Evolutionary conservation across 306 rosid species (phyloP).

Genomic region (Fragaria nilgerrensis): DNA sequence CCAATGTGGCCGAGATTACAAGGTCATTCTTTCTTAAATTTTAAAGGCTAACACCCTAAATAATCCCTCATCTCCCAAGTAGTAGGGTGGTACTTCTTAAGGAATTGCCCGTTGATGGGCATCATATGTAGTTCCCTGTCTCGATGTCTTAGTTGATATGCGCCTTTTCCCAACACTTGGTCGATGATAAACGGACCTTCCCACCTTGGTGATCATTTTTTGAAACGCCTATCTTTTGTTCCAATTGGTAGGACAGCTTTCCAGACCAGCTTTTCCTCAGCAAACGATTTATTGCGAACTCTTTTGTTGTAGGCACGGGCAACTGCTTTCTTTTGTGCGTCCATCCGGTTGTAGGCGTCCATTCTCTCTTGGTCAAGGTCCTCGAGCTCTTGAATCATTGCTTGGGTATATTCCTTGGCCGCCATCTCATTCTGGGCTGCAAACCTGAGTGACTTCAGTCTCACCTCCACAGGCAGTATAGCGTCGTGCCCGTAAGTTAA

Average conservation of each 20-base stretch:
- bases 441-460: neutral
- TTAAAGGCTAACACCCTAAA: too few relatives aligned
- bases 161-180: neutral
- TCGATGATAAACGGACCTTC: neutral
- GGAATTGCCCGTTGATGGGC: neutral
- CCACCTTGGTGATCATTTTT: neutral
- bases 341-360: neutral
- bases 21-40: too few relatives aligned
- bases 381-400: neutral
- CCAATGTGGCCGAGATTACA: too few relatives aligned
- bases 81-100: neutral
- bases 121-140: neutral
- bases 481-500: too few relatives aligned
- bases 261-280: neutral
- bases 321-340: conserved; percentile 36
- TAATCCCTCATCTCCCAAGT: neutral
- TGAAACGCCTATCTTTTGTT: neutral
- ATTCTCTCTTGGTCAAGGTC: neutral
- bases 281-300: neutral
- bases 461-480: neutral
- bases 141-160: neutral
- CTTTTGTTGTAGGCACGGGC: neutral
- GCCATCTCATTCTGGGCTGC: neutral
- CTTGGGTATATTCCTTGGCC: neutral
- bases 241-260: neutral